phyloP scores from a whole-genome alignment of 495 filamentous ascomycete species.

The Monascus purpureus region DNA sequence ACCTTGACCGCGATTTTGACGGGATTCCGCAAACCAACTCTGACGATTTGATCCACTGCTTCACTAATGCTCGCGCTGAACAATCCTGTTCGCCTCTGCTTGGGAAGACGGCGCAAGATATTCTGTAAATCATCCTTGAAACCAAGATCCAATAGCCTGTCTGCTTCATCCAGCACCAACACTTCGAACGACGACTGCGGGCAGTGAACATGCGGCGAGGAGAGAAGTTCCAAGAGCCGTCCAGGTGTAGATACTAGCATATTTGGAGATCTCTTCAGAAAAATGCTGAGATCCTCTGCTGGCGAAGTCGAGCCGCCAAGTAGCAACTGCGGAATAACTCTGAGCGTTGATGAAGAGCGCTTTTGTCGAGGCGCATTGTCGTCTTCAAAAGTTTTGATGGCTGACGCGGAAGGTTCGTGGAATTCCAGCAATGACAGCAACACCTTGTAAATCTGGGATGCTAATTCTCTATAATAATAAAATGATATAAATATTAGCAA shows the following conservation, averaged over 20 bases:
- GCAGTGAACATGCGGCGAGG: constrained; percentile 81
- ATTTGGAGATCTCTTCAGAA: constrained; percentile 70
- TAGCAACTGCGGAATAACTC: constrained; percentile 72
- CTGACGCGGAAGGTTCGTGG: constrained; percentile 59
- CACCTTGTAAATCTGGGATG: constrained; percentile 80
- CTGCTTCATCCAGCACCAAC: constrained; percentile 87
- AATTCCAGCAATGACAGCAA: constrained; percentile 63
- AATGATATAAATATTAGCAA: neutral
- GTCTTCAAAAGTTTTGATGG: constrained; percentile 38
- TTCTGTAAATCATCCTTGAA: constrained; percentile 82
- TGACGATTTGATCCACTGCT: constrained; percentile 80
- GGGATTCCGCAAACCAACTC: constrained; percentile 83
- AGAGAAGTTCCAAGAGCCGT: constrained; percentile 72
- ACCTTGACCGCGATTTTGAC: constrained; percentile 90
- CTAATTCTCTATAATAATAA: constrained; percentile 52
- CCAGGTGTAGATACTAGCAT: constrained; percentile 82
- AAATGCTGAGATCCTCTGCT: constrained; percentile 69
- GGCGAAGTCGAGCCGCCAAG: constrained; percentile 76
- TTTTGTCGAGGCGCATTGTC: constrained; percentile 39
- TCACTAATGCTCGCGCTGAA: constrained; percentile 91
- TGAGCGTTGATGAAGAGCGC: constrained; percentile 32
- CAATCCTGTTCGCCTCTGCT: constrained; percentile 83
- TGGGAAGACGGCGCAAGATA: constrained; percentile 74
- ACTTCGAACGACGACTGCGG: constrained; percentile 80
- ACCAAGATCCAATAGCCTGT: constrained; percentile 83